A percentile compares a stretch with the other conserved stretches of the same genome.
These are phyloP conservation scores for Alloteropsis semialata DNA, from an alignment of 176 grass and related monocot genomes.

Conservation along the genomic window DNA sequence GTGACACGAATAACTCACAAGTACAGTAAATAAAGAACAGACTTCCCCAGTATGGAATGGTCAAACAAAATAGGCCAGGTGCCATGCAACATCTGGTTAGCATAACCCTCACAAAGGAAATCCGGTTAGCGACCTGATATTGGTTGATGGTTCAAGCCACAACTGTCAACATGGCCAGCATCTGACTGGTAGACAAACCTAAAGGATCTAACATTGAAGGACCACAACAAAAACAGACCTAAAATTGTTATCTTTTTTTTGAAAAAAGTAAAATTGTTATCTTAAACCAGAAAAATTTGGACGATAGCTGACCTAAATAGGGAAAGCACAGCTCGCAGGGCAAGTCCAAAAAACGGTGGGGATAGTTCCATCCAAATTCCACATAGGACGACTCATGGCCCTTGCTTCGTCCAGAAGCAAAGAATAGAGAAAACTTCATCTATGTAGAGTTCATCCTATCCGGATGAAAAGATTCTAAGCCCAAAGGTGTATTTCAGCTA, in stretches of 20 bases:
- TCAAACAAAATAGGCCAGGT: not conserved
- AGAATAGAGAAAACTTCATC: not conserved
- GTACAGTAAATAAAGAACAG: not conserved
- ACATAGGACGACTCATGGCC: not conserved
- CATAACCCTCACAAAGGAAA: not conserved
- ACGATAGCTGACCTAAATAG: slow-evolving; percentile 22
- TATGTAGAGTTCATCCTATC: not conserved
- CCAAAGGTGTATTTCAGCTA: not conserved
- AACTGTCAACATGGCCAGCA: not conserved
- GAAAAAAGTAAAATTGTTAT: too few species aligned
- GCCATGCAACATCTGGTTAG: not conserved
- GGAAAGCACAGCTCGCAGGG: slow-evolving; percentile 6
- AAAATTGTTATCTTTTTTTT: not conserved
- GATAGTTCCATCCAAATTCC: not conserved
- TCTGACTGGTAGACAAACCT: slow-evolving; percentile 1
- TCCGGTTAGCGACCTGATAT: not conserved
- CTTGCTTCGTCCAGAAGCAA: slow-evolving; percentile 56
- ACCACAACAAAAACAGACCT: not conserved
- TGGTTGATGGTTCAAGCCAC: not conserved
- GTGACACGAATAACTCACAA: too few species aligned
- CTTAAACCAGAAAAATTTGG: not conserved
- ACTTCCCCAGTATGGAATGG: not conserved
- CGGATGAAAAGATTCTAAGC: not conserved
- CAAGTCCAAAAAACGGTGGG: not conserved
- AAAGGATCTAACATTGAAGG: not conserved